phyloP scores from a whole-genome alignment of 148 eudicot species.

The Rhododendron mucronatum region DNA sequence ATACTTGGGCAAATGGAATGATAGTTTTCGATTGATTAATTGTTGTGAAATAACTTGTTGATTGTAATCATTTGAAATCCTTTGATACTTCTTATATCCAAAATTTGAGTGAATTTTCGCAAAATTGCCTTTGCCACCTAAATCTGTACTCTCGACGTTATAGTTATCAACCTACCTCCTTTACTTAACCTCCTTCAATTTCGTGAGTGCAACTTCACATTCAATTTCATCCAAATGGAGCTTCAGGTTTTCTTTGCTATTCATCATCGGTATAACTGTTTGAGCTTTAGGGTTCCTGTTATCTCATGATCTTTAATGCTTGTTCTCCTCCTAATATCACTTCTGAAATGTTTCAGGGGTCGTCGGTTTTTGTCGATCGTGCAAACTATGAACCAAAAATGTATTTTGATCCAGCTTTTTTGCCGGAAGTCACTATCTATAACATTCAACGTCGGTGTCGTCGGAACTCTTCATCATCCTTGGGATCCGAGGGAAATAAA shows the following conservation, averaged over 20 bases:
- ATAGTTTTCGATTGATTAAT: too few relatives aligned
- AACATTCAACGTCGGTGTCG: conserved; percentile 50
- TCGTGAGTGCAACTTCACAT: too few relatives aligned
- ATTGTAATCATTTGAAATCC: too few relatives aligned
- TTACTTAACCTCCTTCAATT: too few relatives aligned
- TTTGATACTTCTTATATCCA: too few relatives aligned
- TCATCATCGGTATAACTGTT: background rate
- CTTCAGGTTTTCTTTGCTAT: background rate
- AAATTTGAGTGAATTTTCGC: too few relatives aligned
- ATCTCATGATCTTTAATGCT: background rate
- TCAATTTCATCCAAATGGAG: background rate
- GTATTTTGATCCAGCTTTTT: conserved; percentile 60
- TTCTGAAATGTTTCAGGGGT: conserved; percentile 48
- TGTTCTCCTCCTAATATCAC: background rate
- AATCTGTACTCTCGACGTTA: too few relatives aligned
- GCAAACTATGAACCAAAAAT: conserved; percentile 21
- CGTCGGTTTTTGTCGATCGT: background rate
- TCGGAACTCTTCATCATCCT: conserved; percentile 34
- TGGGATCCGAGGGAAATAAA: conserved; percentile 16
- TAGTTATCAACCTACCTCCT: too few relatives aligned
- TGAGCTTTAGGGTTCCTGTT: background rate
- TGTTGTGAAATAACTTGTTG: too few relatives aligned
- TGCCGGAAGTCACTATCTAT: conserved; percentile 38
- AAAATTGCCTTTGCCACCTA: too few relatives aligned
- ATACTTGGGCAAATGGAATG: too few relatives aligned